phyloP scores from a whole-genome alignment of 2,329 filamentous ascomycete genomes.

The Claviceps pazoutovae region DNA sequence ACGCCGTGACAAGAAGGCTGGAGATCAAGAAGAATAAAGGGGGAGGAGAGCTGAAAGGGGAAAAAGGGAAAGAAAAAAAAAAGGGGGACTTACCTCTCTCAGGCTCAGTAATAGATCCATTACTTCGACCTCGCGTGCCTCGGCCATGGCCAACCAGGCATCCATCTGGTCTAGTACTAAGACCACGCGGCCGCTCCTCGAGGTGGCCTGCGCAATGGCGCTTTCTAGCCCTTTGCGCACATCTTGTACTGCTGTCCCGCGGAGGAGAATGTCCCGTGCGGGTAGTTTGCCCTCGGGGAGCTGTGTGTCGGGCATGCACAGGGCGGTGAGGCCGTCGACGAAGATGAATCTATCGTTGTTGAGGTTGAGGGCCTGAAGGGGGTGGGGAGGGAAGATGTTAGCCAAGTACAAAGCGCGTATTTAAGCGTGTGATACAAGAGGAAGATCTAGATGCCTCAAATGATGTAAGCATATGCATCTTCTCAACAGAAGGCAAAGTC shows the following conservation, averaged over 20 bases:
- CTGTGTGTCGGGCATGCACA: conserved; percentile 30
- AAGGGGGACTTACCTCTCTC: conserved; percentile 43
- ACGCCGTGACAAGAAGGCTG: no score
- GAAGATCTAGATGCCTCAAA: no score
- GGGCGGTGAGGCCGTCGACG: conserved; percentile 56
- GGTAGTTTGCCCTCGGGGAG: background rate
- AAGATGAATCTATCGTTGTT: conserved; percentile 51
- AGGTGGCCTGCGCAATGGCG: conserved; percentile 22
- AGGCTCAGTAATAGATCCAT: conserved; percentile 43
- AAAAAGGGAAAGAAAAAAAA: no score
- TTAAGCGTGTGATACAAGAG: background rate
- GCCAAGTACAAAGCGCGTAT: no score
- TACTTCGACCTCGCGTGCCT: conserved; percentile 30
- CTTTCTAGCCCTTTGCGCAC: conserved; percentile 25
- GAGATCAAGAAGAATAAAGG: background rate
- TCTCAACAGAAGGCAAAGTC: no score
- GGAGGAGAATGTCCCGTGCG: conserved; percentile 14
- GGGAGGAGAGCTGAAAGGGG: background rate
- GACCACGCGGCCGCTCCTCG: conserved; percentile 24
- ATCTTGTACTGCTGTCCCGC: conserved; percentile 19
- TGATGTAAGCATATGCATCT: no score
- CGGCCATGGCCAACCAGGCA: conserved; percentile 44
- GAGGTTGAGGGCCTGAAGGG: conserved; percentile 9
- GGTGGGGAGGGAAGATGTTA: background rate
- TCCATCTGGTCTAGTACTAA: conserved; percentile 55